Evolutionary conservation across 805 yeast species (phyloP).

Genomic region (Candida pini): DNA sequence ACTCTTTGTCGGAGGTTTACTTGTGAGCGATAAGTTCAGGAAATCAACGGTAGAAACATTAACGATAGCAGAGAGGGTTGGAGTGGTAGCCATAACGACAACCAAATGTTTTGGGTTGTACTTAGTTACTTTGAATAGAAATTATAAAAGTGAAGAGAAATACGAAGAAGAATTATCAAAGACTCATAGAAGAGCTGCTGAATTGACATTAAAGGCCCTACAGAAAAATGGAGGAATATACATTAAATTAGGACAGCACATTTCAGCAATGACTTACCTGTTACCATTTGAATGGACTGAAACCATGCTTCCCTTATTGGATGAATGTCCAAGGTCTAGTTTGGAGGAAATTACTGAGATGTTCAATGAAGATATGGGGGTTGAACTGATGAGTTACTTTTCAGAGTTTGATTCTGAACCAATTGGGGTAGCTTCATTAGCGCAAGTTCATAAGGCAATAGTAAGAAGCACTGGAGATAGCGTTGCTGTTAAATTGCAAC

Average conservation of each 20-base stretch:
- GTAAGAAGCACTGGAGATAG: constrained; percentile 47
- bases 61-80: constrained; percentile 43
- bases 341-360: constrained; percentile 60
- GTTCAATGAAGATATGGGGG: constrained; percentile 65
- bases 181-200: constrained; percentile 75
- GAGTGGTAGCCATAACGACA: constrained; percentile 66
- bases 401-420: constrained; percentile 64
- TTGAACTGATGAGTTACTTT: constrained; percentile 56
- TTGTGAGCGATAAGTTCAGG: constrained; percentile 31
- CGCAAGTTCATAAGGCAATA: constrained; percentile 86
- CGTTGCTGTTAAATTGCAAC: constrained; percentile 95
- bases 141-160: constrained; percentile 38
- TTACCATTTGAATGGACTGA: constrained; percentile 93
- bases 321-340: constrained; percentile 79
- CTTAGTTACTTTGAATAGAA: constrained; percentile 42
- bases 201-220: constrained; percentile 70
- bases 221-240: constrained; percentile 88
- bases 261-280: constrained; percentile 86
- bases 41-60: constrained; percentile 30
- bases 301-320: constrained; percentile 90
- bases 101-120: constrained; percentile 68
- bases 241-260: constrained; percentile 92
- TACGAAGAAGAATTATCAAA: constrained; percentile 47
- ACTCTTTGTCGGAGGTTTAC: constrained; percentile 8
- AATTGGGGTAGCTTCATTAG: constrained; percentile 92